Evolutionary conservation across 345 rosid species (phyloP), one percentile per base, ranked within the genome.

Genomic region (Murraya koenigii): DNA sequence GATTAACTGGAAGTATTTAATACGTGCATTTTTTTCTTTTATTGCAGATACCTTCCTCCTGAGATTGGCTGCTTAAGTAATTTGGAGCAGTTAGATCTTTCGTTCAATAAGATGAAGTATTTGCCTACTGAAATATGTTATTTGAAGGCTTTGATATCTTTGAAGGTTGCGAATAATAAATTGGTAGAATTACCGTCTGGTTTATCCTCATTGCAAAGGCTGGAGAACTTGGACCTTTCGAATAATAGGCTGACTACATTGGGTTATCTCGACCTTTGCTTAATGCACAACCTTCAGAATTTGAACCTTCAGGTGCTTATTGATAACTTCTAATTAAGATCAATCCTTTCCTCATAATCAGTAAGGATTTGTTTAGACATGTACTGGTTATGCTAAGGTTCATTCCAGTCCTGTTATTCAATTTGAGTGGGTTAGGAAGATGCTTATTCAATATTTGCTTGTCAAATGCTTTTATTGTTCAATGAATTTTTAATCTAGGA

Each of bases 111-210:
- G 84, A 82, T 96, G 83, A 96, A 92, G 89, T 80, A 41, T 80
- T 86, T 96, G 75, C 99, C 99, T 20, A 64, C 75, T 59, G 98
- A 96, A 89, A 87, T 96, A 56, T 80, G 87, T 78, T 85, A 76
- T 84, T 85, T 96, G 80, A 90, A 79, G 75, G 85, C 88, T 49
- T 90, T 96, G 86, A 86, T 86, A 69, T 86, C 88, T 49, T 79
- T 96, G 84, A 96, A 92, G 84, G 88, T 90, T 22, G 90, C 99
- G 61, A 89, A 94, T 80, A 96, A 96, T 83, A 96, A 90, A 82
- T 89, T 96, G 78, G 84, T 86, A 79, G 93, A 91, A 78, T 75
- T 96, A 26, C 91, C 97, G 28, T 52, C 78, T 4, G 87, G 88
- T 66, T 80, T 96, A 83, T 86, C 94, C 33, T 87, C 80, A 36